Evolutionary conservation across 768 basidiomycete species (phyloP), one percentile per base, ranked within the genome.

Genomic region (Polyporus arcularius): DNA sequence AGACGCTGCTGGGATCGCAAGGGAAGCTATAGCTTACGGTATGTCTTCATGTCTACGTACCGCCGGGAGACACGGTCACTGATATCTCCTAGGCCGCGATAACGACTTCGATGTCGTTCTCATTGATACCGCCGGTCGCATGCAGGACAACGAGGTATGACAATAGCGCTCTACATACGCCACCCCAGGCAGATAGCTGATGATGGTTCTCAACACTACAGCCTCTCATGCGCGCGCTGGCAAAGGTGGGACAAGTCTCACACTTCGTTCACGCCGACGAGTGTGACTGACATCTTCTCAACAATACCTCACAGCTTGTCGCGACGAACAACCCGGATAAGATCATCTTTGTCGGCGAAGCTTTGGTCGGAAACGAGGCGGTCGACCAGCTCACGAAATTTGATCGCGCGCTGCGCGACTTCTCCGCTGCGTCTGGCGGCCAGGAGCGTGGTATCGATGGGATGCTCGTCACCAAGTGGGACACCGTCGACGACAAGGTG

Each of bases 381-480:
- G 96, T 98, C 30, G 97, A 99, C 77, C 97, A 99, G 67, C 77
- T 98, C 55, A 90, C 89, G 55, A 98, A 98, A 75, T 99, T 99
- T 71, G 96, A 99, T 71, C 87, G 95, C 16, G 89, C 96, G 1
- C 74, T 99, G 60, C 87, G 90, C 26, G 95, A 99, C 70, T 98
- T 98, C 69, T 94, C 94, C 6, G 85, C 88, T 16, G 83, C 85
- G 6, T 83, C 86, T 0, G 75, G 79, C 31, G 85, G 85, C 16
- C 86, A 86, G 71, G 89, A 89, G 51, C 85, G 97, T 21, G 97
- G 97, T 5, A 96, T 99, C 62, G 97, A 99, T 71, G 97, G 96
- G 28, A 98, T 97, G 90, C 80, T 99, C 46, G 86, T 99, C 60
- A 99, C 97, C 35, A 99, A 99, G 75, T 98, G 97, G 89, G 97